These are phyloP conservation scores for Nepenthes mirabilis DNA, from an alignment of 148 eudicot species.

Conservation along the genomic window DNA sequence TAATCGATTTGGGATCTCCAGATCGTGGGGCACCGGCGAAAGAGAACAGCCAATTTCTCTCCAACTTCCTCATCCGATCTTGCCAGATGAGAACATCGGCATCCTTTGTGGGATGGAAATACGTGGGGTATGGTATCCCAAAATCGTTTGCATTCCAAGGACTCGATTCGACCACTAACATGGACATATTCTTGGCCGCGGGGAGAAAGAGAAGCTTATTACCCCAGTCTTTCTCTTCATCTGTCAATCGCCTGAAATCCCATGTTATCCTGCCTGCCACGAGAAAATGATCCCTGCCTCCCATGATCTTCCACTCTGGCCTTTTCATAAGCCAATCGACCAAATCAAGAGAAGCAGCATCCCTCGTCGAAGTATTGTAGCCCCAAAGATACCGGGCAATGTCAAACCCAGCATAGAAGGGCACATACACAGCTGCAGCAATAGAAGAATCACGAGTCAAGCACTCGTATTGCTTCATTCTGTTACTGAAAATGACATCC, in stretches of 20 bases:
- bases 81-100: conserved; percentile 64
- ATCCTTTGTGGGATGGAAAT: conserved; percentile 82
- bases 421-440: conserved; percentile 87
- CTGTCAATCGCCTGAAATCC: conserved; percentile 67
- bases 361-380: conserved; percentile 41
- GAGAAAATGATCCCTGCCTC: conserved; percentile 84
- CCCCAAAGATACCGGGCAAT: conserved; percentile 86
- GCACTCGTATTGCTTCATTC: conserved; percentile 90
- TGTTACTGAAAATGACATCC: conserved; percentile 65
- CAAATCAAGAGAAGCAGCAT: conserved; percentile 66
- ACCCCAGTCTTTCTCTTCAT: conserved; percentile 71
- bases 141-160: conserved; percentile 87
- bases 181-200: conserved; percentile 77
- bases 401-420: conserved; percentile 88
- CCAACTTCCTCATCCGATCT: conserved; percentile 50
- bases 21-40: conserved; percentile 97
- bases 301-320: conserved; percentile 84
- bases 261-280: conserved; percentile 86
- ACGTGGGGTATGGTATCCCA: conserved; percentile 85
- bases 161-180: conserved; percentile 82
- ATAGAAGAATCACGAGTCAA: conserved; percentile 68
- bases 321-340: conserved; percentile 57
- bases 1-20: conserved; percentile 50
- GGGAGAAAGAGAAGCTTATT: conserved; percentile 73
- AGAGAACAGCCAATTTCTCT: conserved; percentile 60